Evolutionary conservation across 148 eudicot genomes (phyloP).

Genomic region (Cornus kousa): DNA sequence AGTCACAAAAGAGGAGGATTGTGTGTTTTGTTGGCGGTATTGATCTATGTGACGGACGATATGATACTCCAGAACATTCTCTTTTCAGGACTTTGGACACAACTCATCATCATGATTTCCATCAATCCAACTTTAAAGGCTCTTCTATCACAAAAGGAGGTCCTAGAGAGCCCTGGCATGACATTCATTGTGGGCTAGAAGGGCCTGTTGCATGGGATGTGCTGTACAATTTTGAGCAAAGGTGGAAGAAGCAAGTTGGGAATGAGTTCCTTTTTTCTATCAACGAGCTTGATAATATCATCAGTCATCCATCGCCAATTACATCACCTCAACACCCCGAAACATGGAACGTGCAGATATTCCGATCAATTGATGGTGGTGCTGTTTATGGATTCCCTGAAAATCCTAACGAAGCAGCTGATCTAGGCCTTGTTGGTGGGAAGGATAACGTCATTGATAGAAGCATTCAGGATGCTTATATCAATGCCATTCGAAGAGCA

Average conservation of each 20-base stretch:
- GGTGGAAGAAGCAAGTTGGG: constrained; percentile 75
- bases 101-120: constrained; percentile 60
- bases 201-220: constrained; percentile 94
- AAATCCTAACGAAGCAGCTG: constrained; percentile 32
- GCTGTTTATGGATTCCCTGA: constrained; percentile 58
- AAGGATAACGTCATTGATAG: constrained; percentile 58
- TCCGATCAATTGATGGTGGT: constrained; percentile 78
- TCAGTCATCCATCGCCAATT: constrained; percentile 32
- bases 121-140: constrained; percentile 75
- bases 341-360: constrained; percentile 81
- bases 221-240: constrained; percentile 77
- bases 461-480: constrained; percentile 83
- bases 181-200: constrained; percentile 71
- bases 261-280: constrained; percentile 23
- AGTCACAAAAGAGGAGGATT: constrained; percentile 39
- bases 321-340: constrained; percentile 36
- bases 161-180: constrained; percentile 96
- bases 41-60: constrained; percentile 86
- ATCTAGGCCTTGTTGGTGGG: constrained; percentile 50
- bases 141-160: constrained; percentile 71
- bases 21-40: constrained; percentile 78
- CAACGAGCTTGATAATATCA: constrained; percentile 36
- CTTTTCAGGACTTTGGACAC: constrained; percentile 53
- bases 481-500: constrained; percentile 72
- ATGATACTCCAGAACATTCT: constrained; percentile 66